These are phyloP conservation scores for Glycine latifolia DNA, from an alignment of 306 rosid genomes.

Conservation along the genomic window DNA sequence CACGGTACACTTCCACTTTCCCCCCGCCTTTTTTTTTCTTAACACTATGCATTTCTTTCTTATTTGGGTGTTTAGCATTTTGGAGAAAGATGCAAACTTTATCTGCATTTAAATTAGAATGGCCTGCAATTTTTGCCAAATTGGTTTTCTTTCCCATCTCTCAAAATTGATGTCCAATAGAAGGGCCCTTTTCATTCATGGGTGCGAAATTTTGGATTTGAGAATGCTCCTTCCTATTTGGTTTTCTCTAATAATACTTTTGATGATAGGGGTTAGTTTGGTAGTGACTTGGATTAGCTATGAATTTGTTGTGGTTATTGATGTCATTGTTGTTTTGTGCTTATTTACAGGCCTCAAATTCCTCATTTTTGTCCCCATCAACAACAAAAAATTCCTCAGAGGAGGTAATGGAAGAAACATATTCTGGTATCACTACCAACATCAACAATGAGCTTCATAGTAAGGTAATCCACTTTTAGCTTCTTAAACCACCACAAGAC, in stretches of 20 bases:
- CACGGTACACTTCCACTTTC: conserved; percentile 38
- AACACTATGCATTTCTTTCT: conserved; percentile 21
- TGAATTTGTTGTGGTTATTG: conserved; percentile 33
- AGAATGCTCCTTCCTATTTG: neutral
- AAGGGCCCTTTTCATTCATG: conserved; percentile 20
- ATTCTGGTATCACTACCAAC: conserved; percentile 39
- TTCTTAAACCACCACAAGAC: conserved; percentile 39
- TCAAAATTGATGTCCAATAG: neutral
- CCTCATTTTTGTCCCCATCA: conserved; percentile 66
- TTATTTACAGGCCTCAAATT: conserved; percentile 70
- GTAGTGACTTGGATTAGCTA: neutral
- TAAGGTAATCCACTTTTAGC: conserved; percentile 65
- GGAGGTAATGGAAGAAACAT: conserved; percentile 57
- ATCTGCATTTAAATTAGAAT: neutral
- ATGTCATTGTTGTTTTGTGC: conserved; percentile 12
- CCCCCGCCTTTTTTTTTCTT: neutral
- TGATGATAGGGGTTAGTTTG: neutral
- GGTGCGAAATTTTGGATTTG: conserved; percentile 32
- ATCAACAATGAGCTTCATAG: conserved; percentile 52
- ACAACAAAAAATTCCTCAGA: conserved; percentile 52
- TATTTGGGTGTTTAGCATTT: conserved; percentile 34
- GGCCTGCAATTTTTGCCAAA: conserved; percentile 30
- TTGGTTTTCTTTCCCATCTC: neutral
- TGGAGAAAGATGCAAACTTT: conserved; percentile 50
- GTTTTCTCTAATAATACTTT: neutral